These are phyloP conservation scores for Globisporangium camurandrum DNA, from an alignment of 352 stramenopile species.

Conservation along the genomic window DNA sequence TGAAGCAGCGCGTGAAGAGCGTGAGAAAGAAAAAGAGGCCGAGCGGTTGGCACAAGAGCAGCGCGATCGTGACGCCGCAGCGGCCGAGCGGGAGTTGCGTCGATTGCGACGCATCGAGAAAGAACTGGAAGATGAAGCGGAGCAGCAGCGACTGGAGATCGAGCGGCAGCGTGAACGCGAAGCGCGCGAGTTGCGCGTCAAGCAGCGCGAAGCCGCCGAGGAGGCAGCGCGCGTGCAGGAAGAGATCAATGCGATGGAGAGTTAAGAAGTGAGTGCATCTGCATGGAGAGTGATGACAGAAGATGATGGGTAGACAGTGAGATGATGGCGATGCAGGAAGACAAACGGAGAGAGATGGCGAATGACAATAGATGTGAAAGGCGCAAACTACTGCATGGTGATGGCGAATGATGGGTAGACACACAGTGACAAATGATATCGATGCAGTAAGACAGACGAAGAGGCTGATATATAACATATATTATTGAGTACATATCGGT, in stretches of 20 bases:
- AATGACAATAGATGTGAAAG: too few relatives aligned
- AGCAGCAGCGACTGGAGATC: conserved; percentile 20
- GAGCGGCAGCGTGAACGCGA: conserved; percentile 42
- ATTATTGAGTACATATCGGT: too few relatives aligned
- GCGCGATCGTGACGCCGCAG: conserved; percentile 42
- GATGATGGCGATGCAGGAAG: too few relatives aligned
- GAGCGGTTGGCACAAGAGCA: conserved; percentile 42
- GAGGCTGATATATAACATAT: too few relatives aligned
- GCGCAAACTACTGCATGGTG: too few relatives aligned
- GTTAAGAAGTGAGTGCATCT: too few relatives aligned
- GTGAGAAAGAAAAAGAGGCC: conserved; percentile 45
- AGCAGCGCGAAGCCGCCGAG: conserved; percentile 30
- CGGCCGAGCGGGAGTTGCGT: conserved; percentile 45
- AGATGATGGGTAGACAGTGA: too few relatives aligned
- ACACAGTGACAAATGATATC: too few relatives aligned
- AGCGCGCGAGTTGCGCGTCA: conserved; percentile 37
- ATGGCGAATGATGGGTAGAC: too few relatives aligned
- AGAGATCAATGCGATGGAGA: conserved; percentile 3
- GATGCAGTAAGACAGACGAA: too few relatives aligned
- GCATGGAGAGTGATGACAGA: too few relatives aligned
- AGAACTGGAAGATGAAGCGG: conserved; percentile 41
- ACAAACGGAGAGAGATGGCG: too few relatives aligned
- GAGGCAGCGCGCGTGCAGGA: conserved; percentile 15
- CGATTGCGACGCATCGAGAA: conserved; percentile 54
- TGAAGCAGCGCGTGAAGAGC: conserved; percentile 46